Evolutionary conservation across 2,329 filamentous ascomycete species (phyloP).

Genomic region (Cadophora sp.): DNA sequence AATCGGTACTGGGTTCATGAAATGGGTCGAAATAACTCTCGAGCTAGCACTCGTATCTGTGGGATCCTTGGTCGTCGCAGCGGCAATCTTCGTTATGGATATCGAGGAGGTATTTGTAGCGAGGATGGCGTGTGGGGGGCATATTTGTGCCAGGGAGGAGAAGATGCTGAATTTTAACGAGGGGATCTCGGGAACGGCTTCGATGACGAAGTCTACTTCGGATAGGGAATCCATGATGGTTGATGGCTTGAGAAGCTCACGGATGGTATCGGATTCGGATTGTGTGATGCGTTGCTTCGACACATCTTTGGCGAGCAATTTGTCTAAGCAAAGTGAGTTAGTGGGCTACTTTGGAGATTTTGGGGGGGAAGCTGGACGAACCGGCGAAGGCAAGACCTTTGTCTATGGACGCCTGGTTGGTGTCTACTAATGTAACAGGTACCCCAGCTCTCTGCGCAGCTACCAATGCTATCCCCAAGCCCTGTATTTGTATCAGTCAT

Average conservation of each 20-base stretch:
- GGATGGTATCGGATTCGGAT: slow-evolving; percentile 76
- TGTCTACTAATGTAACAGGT: slow-evolving; percentile 86
- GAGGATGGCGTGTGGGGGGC: slow-evolving; percentile 83
- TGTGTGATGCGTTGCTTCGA: slow-evolving; percentile 85
- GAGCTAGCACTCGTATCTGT: slow-evolving; percentile 82
- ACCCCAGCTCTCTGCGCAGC: slow-evolving; percentile 85
- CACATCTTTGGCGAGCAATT: slow-evolving; percentile 92
- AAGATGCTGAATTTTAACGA: slow-evolving; percentile 90
- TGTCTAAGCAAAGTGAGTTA: slow-evolving; percentile 62
- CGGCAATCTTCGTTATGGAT: slow-evolving; percentile 94
- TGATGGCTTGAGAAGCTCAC: slow-evolving; percentile 71
- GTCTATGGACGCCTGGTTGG: slow-evolving; percentile 81
- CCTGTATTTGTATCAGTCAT: slow-evolving; percentile 58
- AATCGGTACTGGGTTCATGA: slow-evolving; percentile 98
- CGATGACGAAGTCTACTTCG: slow-evolving; percentile 94
- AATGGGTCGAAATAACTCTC: slow-evolving; percentile 93
- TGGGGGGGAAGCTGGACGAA: slow-evolving; percentile 47
- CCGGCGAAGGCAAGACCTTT: slow-evolving; percentile 91
- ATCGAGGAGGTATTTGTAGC: slow-evolving; percentile 99
- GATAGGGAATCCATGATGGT: slow-evolving; percentile 79
- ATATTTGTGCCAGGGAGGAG: slow-evolving; percentile 78
- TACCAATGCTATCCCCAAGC: slow-evolving; percentile 93
- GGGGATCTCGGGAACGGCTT: slow-evolving; percentile 93
- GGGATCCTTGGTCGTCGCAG: slow-evolving; percentile 79
- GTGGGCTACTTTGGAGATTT: not conserved